Base-by-base conservation (phyloP, 1,284 basidiomycete species). In the Austroboletus rostrupii region DNA sequence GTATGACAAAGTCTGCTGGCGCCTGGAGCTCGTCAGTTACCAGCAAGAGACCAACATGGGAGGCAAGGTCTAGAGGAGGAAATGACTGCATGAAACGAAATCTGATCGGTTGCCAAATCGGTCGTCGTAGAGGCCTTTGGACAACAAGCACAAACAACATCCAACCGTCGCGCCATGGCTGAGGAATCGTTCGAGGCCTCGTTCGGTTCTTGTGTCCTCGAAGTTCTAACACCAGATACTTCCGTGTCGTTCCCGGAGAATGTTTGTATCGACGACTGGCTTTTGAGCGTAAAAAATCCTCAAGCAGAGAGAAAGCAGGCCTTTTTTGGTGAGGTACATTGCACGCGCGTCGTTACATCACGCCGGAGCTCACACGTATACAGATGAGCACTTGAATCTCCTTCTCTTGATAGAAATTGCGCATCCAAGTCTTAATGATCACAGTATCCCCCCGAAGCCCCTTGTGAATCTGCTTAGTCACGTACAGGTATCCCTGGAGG, bases 401-500 rank as follows among this genome's bases (percentile, higher is more conserved):
- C 67, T 89, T 43, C 69, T 92, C 12, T 72, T 78, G 19, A 59
- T 87, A 47, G 72, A 72, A 41, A 65, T 88, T 29, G 73, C 78
- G 20, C 69, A 76, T 53, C 66, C 73, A 36, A 62, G 69, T 13
- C 57, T 65, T 19, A 59, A 64, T 19, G 68, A 76, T 48, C 64
- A 66, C 5, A 57, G 65, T 8, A 58, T 70, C 29, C 85, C 85
- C 16, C 83, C 87, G 3, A 59, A 72, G 10, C 57, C 73, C 17
- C 68, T 92, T 19, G 71, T 88, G 16, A 71, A 79, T 2, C 84
- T 90, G 60, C 72, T 92, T 23, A 71, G 81, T 1, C 85, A 87
- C 61, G 67, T 88, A 4, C 86, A 93, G 69, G 72, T 92, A 20
- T 82, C 90, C 1, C 77, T 91, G 38, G 89, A 92, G 41, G 87